Evolutionary conservation across 441 rosid genomes (phyloP), one percentile per base, ranked within the genome.

Genomic region (Euphorbia celastroides): DNA sequence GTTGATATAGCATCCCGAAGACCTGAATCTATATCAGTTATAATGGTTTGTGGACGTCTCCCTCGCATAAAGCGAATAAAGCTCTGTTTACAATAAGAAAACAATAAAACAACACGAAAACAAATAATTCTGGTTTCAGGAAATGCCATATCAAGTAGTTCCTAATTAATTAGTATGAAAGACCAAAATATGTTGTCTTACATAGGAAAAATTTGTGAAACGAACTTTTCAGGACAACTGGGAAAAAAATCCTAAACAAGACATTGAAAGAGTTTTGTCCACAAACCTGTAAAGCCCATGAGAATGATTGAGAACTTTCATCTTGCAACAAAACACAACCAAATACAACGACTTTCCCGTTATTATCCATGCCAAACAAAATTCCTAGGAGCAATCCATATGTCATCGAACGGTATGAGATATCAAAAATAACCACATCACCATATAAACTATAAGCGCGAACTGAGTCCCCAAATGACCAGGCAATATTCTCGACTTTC

Each of bases 201-300:
- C n/a, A n/a, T n/a, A n/a, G n/a, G n/a, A n/a, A n/a, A n/a, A n/a
- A n/a, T n/a, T n/a, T n/a, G n/a, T n/a, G n/a, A n/a, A n/a, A n/a
- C n/a, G n/a, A n/a, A n/a, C n/a, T n/a, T n/a, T n/a, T n/a, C n/a
- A n/a, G n/a, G n/a, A n/a, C n/a, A n/a, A n/a, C n/a, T n/a, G n/a
- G n/a, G n/a, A n/a, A n/a, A n/a, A n/a, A n/a, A n/a, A n/a, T n/a
- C n/a, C n/a, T n/a, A n/a, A n/a, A n/a, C n/a, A n/a, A n/a, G n/a
- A n/a, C n/a, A n/a, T n/a, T n/a, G 77, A 55, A 73, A 67, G 42
- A 67, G 70, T 66, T n/a, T 71, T 10, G 61, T 70, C 69, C 79
- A 83, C 90, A 65, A 84, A 92, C 98, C 98, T 92, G 97, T 70
- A 90, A 77, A 67, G 98, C 98, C 96, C 98, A 93, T 54, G 85